phyloP scores from a whole-genome alignment of 345 rosid species.

The Salix viminalis region DNA sequence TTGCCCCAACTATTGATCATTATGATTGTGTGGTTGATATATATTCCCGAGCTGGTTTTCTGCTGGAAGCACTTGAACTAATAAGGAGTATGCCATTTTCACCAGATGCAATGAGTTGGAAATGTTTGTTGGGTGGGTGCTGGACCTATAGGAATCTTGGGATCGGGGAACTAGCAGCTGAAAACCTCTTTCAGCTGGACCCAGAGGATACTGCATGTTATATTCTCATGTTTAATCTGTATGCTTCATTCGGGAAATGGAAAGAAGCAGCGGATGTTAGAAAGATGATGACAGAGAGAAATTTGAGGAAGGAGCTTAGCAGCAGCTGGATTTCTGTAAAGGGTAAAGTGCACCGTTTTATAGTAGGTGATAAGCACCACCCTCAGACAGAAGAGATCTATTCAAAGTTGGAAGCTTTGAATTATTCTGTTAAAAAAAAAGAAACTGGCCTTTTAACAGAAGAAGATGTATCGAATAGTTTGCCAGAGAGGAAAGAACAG shows the following conservation, averaged over 20 bases:
- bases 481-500: constrained; percentile 53
- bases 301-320: constrained; percentile 61
- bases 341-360: constrained; percentile 60
- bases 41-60: constrained; percentile 60
- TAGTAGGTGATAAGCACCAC: constrained; percentile 70
- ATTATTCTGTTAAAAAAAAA: constrained; percentile 8
- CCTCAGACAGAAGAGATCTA: constrained; percentile 53
- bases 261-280: constrained; percentile 63
- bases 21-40: constrained; percentile 60
- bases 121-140: constrained; percentile 69
- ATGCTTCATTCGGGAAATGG: constrained; percentile 47
- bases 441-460: constrained; percentile 26
- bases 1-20: constrained; percentile 62
- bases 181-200: constrained; percentile 47
- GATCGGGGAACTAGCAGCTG: constrained; percentile 59
- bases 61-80: constrained; percentile 48
- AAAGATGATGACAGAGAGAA: constrained; percentile 55
- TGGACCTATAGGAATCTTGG: constrained; percentile 61
- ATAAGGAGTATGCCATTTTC: constrained; percentile 55
- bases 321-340: constrained; percentile 68
- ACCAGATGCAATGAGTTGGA: constrained; percentile 72
- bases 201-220: constrained; percentile 67
- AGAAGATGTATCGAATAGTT: constrained; percentile 35
- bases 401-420: constrained; percentile 50
- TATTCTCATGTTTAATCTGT: constrained; percentile 60